Evolutionary conservation across 306 rosid genomes (phyloP).

Genomic region (Nissolia schottii): DNA sequence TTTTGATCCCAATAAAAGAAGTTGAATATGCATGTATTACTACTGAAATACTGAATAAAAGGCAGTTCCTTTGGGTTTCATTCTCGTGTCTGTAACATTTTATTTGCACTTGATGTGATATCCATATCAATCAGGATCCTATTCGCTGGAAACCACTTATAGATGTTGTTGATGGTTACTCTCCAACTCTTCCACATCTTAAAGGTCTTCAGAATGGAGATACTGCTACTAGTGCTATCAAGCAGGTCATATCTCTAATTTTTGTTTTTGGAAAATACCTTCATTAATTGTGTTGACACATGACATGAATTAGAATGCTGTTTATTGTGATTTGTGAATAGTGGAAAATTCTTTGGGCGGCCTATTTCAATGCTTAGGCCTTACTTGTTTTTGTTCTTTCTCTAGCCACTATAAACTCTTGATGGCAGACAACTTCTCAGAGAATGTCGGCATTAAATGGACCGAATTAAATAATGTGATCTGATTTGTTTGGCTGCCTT

Average conservation of each 20-base stretch:
- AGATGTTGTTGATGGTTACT: constrained; percentile 98
- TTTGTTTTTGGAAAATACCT: neutral
- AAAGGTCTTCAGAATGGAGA: constrained; percentile 99
- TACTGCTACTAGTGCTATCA: constrained; percentile 98
- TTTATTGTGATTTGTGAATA: constrained; percentile 8
- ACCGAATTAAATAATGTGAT: neutral
- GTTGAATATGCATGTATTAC: neutral
- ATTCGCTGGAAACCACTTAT: constrained; percentile 95
- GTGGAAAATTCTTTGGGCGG: neutral
- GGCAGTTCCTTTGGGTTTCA: neutral
- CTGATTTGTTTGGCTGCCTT: constrained; percentile 20
- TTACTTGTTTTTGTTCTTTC: constrained; percentile 18
- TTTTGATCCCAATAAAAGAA: neutral
- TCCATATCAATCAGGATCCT: constrained; percentile 65
- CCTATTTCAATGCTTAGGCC: neutral
- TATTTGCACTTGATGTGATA: neutral
- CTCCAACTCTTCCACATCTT: constrained; percentile 96
- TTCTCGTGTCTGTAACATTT: neutral
- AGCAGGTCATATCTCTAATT: constrained; percentile 65
- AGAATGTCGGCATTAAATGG: neutral
- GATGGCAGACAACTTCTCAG: neutral
- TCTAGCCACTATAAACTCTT: neutral
- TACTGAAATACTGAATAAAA: neutral
- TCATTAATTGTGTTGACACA: neutral
- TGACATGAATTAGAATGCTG: neutral